These are phyloP conservation scores for Botryotinia narcissicola DNA, from an alignment of 2,329 filamentous ascomycete species.

Conservation along the genomic window DNA sequence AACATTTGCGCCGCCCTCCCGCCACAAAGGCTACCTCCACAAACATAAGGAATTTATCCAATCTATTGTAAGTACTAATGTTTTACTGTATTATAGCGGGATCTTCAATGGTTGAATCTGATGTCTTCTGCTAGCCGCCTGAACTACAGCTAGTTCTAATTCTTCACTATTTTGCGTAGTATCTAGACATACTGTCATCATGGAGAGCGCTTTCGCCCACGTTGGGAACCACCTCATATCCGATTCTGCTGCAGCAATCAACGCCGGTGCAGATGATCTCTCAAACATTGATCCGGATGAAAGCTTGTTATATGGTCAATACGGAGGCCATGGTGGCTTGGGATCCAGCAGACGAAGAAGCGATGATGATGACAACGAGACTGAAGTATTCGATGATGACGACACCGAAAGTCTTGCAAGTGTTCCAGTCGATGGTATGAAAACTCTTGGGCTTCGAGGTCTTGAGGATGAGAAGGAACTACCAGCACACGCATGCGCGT, in stretches of 20 bases:
- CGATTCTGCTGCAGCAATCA: constrained; percentile 82
- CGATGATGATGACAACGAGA: constrained; percentile 88
- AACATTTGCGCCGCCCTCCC: constrained; percentile 32
- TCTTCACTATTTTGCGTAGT: constrained; percentile 20
- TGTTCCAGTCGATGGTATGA: constrained; percentile 72
- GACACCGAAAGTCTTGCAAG: constrained; percentile 73
- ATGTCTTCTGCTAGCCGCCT: not conserved
- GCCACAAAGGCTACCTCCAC: constrained; percentile 31
- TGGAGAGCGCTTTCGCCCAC: constrained; percentile 88
- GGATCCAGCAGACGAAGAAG: constrained; percentile 58
- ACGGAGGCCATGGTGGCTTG: constrained; percentile 55
- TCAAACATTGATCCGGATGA: constrained; percentile 75
- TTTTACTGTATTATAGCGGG: not conserved
- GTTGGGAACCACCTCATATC: constrained; percentile 83
- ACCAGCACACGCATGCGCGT: constrained; percentile 93
- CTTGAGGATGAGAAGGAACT: constrained; percentile 85
- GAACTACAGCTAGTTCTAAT: constrained; percentile 4
- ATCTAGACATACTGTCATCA: constrained; percentile 41
- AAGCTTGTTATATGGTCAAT: constrained; percentile 71
- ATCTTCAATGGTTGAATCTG: not conserved
- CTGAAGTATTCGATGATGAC: constrained; percentile 79
- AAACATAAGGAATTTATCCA: constrained; percentile 20
- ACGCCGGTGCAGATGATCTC: constrained; percentile 72
- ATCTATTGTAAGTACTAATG: not conserved
- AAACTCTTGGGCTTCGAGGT: constrained; percentile 58